These are phyloP conservation scores for Drosera spatulata DNA, from an alignment of 179 eudicot genomes.

Conservation along the genomic window DNA sequence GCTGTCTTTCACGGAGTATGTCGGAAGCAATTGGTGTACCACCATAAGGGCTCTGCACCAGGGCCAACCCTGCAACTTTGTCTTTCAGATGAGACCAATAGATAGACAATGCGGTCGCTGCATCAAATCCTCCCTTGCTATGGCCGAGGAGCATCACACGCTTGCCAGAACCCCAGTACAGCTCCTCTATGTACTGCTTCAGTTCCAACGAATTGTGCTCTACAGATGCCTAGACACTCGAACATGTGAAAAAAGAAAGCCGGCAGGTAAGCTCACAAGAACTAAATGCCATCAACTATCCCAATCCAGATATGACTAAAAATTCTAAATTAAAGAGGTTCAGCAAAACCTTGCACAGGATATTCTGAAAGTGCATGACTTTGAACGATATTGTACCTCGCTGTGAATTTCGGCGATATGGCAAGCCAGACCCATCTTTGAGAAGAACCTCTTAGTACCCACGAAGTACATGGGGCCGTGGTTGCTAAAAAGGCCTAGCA, in stretches of 20 bases:
- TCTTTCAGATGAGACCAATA: constrained; percentile 46
- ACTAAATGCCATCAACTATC: too few relatives aligned
- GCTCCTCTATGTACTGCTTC: constrained; percentile 83
- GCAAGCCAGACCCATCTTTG: constrained; percentile 94
- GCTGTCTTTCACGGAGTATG: constrained; percentile 78
- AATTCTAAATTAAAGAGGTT: constrained; percentile 1
- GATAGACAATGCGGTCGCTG: constrained; percentile 18
- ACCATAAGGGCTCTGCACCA: constrained; percentile 93
- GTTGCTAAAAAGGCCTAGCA: constrained; percentile 89
- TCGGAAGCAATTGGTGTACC: constrained; percentile 91
- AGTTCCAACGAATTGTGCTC: constrained; percentile 85
- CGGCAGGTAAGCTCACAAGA: too few relatives aligned
- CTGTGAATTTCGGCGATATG: constrained; percentile 95
- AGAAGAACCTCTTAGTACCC: constrained; percentile 66
- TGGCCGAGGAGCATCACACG: constrained; percentile 93
- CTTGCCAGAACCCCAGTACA: constrained; percentile 90
- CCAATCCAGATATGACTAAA: too few relatives aligned
- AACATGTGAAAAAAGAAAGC: not conserved
- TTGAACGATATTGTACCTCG: constrained; percentile 41
- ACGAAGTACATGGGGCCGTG: constrained; percentile 87
- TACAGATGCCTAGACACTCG: constrained; percentile 61
- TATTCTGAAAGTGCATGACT: not conserved
- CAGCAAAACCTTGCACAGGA: not conserved
- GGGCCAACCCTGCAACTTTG: constrained; percentile 80
- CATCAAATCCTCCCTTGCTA: constrained; percentile 97